Conservation (phyloP, 192 early-diverging fungal species). For the Jimgerdemannia flammicorona region DNA sequence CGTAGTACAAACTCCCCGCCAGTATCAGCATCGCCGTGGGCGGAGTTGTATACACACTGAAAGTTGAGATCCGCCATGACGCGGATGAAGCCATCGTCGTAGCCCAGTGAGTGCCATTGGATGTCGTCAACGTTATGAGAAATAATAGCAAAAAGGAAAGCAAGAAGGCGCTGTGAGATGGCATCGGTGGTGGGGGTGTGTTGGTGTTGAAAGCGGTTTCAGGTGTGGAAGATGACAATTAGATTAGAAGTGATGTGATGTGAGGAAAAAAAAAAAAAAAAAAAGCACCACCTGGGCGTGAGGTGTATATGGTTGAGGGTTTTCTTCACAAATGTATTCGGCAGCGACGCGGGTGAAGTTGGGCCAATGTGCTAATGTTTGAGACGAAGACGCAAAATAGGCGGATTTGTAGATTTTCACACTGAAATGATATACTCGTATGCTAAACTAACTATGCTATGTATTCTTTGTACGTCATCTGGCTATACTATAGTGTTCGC, state of each 20-base stretch:
- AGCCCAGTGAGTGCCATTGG: constrained; percentile 58
- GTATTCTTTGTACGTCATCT: too few species aligned
- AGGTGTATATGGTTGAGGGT: constrained; percentile 47
- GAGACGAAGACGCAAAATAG: background rate
- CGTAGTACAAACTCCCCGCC: constrained; percentile 65
- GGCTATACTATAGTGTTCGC: too few species aligned
- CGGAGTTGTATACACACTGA: constrained; percentile 35
- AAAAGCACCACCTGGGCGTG: constrained; percentile 30
- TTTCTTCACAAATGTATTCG: constrained; percentile 51
- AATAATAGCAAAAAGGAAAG: constrained; percentile 63
- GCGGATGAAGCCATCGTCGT: constrained; percentile 54
- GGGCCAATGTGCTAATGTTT: constrained; percentile 61
- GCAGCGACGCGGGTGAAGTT: constrained; percentile 54
- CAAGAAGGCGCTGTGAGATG: constrained; percentile 40
- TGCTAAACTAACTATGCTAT: too few species aligned
- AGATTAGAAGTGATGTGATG: too few species aligned
- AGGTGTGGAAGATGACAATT: background rate
- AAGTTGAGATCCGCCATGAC: constrained; percentile 50
- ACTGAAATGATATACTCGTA: too few species aligned
- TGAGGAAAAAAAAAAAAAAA: background rate
- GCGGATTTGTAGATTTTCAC: too few species aligned
- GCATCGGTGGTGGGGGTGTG: background rate
- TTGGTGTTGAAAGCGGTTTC: background rate
- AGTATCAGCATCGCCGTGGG: constrained; percentile 56
- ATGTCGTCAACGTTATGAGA: constrained; percentile 68